phyloP scores from a whole-genome alignment of 768 basidiomycete species.

The Podaxis sp. region DNA sequence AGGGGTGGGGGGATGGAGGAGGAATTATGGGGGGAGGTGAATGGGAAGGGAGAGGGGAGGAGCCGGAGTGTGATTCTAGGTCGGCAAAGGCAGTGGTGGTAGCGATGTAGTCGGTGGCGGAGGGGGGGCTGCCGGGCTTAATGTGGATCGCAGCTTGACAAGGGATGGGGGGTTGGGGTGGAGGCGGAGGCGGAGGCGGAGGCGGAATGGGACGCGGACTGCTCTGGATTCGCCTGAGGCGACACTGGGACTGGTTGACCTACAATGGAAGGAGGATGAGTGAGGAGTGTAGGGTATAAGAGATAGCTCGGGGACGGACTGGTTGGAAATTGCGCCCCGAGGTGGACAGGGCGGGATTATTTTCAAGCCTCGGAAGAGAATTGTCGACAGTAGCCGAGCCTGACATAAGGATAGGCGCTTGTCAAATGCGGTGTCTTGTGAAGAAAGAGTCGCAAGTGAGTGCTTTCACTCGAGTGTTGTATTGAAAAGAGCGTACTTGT shows the following conservation, averaged over 20 bases:
- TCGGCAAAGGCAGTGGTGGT: not conserved
- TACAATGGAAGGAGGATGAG: not conserved
- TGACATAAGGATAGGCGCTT: not conserved
- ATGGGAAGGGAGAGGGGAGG: not conserved
- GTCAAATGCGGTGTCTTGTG: not conserved
- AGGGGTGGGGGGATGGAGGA: not conserved
- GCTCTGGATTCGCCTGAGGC: conserved; percentile 7
- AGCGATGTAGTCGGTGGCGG: not conserved
- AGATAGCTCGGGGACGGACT: not conserved
- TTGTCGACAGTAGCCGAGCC: not conserved
- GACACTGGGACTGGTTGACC: not conserved
- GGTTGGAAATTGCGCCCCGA: not conserved
- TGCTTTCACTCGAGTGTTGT: not conserved
- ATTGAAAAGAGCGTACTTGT: not conserved
- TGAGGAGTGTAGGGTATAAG: not conserved
- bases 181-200: not conserved
- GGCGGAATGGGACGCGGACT: not conserved
- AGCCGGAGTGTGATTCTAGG: not conserved
- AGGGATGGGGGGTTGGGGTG: not conserved
- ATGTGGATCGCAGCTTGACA: not conserved
- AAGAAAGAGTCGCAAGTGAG: not conserved
- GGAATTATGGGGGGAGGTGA: not conserved
- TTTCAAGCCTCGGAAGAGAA: not conserved
- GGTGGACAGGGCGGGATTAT: not conserved
- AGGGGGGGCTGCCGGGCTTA: not conserved